Base-by-base conservation (phyloP, 176 grass and related monocot species). In the Raddia distichophylla region DNA sequence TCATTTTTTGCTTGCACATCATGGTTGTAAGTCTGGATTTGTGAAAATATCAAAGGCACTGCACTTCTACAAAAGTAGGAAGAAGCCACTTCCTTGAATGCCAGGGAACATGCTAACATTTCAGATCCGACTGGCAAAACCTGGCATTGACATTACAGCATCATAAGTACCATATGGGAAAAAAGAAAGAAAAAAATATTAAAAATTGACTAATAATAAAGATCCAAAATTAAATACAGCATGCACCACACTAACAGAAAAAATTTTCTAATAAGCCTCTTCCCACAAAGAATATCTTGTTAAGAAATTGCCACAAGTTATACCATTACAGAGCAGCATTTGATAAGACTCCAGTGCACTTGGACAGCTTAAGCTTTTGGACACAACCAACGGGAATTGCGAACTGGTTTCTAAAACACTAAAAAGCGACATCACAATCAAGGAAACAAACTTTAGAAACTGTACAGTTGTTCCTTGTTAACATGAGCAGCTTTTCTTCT, bases 71-170 rank as follows among this genome's bases (percentile, higher is more conserved):
- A 91, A 65, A 74, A 78, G 86, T 85, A 64, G 56, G 92, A 98
- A 46, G 76, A 69, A 80, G 90, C 73, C 73, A 98, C 76, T 79
- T 93, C 95, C 86, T 91, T 95, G 72, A 98, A 93, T 83, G 88
- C 81, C 45, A 93, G 51, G 34, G 89, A 85, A 90, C 92, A 98
- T 56, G 92, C 89, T 73, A 95, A 81, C 82, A 98, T 85, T 77
- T 98, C 92, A 51, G 61, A 86, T 61, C 90, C 95, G 77, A 95
- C 86, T 62, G 86, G 92, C 52, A 95, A 76, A 83, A 89, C 79
- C 95, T 98, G 86, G 61, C 27, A 81, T 80, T 64, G 17, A 86
- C 74, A 40, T 40, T 56, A 58, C 42, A 81, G 47, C 65, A 82
- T 44, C 42, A 55, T 71, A 76, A 67, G 35, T 64, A 47, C n/a